Conservation (phyloP, 768 basidiomycete genomes). For the Lactarius evosmus region DNA sequence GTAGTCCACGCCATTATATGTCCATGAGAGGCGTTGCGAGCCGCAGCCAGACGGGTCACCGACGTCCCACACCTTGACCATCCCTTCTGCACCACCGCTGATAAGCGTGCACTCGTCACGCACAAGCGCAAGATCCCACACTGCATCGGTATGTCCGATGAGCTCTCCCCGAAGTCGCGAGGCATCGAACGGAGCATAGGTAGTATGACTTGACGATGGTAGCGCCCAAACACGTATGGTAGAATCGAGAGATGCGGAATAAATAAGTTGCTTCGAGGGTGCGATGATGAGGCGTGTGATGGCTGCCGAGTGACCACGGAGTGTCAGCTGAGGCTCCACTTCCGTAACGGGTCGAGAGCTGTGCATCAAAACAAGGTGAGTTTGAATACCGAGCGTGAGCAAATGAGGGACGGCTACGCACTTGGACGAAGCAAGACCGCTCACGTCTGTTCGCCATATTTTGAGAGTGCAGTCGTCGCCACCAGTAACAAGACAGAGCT, state of each 20-base stretch:
- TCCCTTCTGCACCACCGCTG: conserved; percentile 87
- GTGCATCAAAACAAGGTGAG: conserved; percentile 38
- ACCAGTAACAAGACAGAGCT: conserved; percentile 84
- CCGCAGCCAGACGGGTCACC: conserved; percentile 56
- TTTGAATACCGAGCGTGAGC: background rate
- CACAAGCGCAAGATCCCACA: conserved; percentile 91
- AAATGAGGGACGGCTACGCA: conserved; percentile 43
- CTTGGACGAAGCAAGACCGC: conserved; percentile 70
- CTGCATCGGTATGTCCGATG: conserved; percentile 91
- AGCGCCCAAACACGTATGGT: conserved; percentile 91
- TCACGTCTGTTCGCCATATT: conserved; percentile 87
- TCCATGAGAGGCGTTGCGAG: conserved; percentile 74
- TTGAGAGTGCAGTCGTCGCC: conserved; percentile 96
- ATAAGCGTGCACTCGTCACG: conserved; percentile 82
- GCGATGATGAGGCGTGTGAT: conserved; percentile 85
- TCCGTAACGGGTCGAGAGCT: conserved; percentile 69
- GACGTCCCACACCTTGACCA: conserved; percentile 93
- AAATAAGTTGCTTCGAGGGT: conserved; percentile 70
- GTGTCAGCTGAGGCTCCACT: conserved; percentile 88
- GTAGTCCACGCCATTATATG: conserved; percentile 65
- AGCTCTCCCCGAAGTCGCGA: conserved; percentile 73
- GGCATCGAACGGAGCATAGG: conserved; percentile 89
- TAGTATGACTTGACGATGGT: conserved; percentile 72
- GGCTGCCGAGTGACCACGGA: conserved; percentile 88
- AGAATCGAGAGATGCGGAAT: conserved; percentile 91